Evolutionary conservation across 371 early-diverging fungal genomes (phyloP), one percentile per base, ranked within the genome.

Genomic region (Neoconidiobolus thromboides): DNA sequence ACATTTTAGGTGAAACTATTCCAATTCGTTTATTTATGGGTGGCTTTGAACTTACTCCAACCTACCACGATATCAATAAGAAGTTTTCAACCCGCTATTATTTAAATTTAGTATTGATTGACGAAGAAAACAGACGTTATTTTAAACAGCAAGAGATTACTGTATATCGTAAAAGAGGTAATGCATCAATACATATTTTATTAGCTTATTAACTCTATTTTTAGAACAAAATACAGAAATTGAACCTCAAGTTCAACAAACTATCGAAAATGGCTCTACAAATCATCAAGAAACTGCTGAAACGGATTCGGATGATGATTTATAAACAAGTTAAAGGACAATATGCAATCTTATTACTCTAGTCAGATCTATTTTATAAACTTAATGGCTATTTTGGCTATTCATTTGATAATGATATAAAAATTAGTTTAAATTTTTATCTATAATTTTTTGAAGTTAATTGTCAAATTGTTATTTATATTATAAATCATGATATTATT

Each of bases 81-180:
- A 91, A 90, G 71, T 96, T 93, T 71, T 93, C 93, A 1, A 89
- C 92, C 9, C 76, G 96, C 60, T 98, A 98, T 68, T 96, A 91
- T 67, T 72, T 98, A 57, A 96, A 96, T 68, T 73, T 98, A 58
- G 97, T 98, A 2, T 77, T 98, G 15, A 82, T 96, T 60, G 98
- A 98, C 68, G 96, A 96, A 67, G 98, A 98, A 69, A 94, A 93
- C 72, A 79, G 98, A 47, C 79, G 96, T 55, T 97, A 97, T 68
- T 93, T 89, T 63, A 95, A 94, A 74, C 94, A 96, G 71, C 95
- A 96, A 75, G 98, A 96, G 63, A 89, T 90, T 44, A 89, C 90
- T 38, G 78, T 90, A 63, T 89, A 76, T 69, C 76, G 90, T 68
- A 71, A 80, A 60, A 60, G 61, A 65, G 66, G 68, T 69, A 59